Evolutionary conservation across 768 basidiomycete genomes (phyloP).

Genomic region (Hericium erinaceus): DNA sequence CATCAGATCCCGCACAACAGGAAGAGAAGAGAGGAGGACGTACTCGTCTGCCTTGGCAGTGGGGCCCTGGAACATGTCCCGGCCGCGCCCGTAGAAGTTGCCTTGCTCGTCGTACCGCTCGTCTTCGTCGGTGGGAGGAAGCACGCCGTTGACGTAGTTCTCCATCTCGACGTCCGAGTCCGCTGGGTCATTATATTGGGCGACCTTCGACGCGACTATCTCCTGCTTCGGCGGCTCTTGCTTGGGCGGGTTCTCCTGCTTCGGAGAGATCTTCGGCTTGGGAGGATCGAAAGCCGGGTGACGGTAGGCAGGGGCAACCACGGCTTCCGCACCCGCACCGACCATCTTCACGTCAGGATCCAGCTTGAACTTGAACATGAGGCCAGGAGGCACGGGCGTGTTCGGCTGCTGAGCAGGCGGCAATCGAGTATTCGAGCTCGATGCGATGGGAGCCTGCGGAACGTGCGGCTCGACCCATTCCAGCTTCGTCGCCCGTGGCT

Average conservation of each 20-base stretch:
- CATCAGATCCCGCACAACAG: not conserved
- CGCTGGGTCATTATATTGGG: too few relatives aligned
- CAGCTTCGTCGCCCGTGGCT: slow-evolving; percentile 11
- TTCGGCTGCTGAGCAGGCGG: not conserved
- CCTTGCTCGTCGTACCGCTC: slow-evolving; percentile 34
- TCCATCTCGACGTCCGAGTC: not conserved
- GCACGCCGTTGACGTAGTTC: not conserved
- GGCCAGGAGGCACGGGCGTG: not conserved
- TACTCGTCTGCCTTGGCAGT: slow-evolving; percentile 43
- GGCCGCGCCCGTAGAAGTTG: slow-evolving; percentile 37
- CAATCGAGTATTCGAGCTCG: slow-evolving; percentile 14
- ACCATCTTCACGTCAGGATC: not conserved
- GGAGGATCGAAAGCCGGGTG: not conserved
- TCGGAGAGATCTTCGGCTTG: not conserved
- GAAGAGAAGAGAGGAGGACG: slow-evolving; percentile 13
- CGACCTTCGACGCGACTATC: not conserved
- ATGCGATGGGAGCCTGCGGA: slow-evolving; percentile 7
- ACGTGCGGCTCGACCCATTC: not conserved
- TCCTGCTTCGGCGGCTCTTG: not conserved
- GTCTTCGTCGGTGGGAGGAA: not conserved
- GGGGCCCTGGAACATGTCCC: slow-evolving; percentile 36
- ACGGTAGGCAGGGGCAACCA: not conserved
- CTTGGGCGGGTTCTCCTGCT: not conserved
- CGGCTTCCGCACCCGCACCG: not conserved
- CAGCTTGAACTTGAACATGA: not conserved